Percentiles rank a stretch among this genome's conserved stretches.
Evolutionary conservation across 2,329 filamentous ascomycete species (phyloP).

Genomic region (Pseudopyricularia cyperi): DNA sequence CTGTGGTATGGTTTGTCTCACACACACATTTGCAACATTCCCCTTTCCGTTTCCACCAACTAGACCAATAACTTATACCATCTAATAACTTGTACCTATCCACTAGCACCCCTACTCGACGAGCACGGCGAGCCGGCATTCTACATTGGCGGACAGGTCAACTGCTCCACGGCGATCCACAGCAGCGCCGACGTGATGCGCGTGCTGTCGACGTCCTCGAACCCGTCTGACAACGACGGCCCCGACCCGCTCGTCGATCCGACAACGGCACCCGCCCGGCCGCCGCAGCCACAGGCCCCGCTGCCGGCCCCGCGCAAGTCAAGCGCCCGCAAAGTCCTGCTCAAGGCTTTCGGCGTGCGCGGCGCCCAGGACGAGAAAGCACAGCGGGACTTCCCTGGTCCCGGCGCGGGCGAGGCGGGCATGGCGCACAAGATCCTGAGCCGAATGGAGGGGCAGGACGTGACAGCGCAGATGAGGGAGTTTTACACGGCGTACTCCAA

Average conservation of each 20-base stretch:
- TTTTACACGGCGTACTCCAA: conserved; percentile 16
- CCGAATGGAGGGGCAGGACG: conserved; percentile 13
- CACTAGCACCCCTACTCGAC: not conserved
- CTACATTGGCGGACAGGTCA: conserved; percentile 43
- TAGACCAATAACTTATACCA: no score
- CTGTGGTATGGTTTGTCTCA: not conserved
- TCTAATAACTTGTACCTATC: conserved; percentile 5
- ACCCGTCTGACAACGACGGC: not conserved
- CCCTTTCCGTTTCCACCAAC: conserved; percentile 9
- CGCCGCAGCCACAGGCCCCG: not conserved
- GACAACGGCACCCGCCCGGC: not conserved
- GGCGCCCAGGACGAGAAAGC: not conserved
- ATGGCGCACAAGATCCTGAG: conserved; percentile 12
- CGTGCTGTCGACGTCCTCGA: conserved; percentile 18
- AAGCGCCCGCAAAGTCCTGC: conserved; percentile 5
- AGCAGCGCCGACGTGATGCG: conserved; percentile 35
- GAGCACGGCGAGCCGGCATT: conserved; percentile 30
- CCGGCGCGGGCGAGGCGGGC: conserved; percentile 6
- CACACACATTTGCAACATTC: not conserved
- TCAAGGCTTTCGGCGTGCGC: conserved; percentile 7
- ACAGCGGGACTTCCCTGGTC: no score
- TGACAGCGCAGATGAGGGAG: conserved; percentile 14
- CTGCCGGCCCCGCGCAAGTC: not conserved
- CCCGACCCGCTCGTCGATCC: not conserved
- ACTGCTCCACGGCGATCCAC: conserved; percentile 40